Evolutionary conservation across 2,329 filamentous ascomycete genomes (phyloP).

Genomic region (Cladosporium sp.): DNA sequence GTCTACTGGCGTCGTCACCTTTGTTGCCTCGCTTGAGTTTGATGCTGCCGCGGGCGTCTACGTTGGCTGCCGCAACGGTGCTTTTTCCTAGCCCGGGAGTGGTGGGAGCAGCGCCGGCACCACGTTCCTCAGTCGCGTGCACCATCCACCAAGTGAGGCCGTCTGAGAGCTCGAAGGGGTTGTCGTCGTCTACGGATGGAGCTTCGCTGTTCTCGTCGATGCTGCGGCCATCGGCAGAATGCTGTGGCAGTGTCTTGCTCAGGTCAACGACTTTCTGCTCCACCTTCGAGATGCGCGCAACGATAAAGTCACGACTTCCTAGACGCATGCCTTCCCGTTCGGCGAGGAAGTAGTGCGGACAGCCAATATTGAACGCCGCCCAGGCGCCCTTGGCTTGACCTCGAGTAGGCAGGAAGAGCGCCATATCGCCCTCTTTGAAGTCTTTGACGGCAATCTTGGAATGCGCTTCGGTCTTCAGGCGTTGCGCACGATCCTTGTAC

Average conservation of each 20-base stretch:
- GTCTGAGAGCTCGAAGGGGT: slow-evolving; percentile 93
- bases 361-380: slow-evolving; percentile 97
- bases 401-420: slow-evolving; percentile 86
- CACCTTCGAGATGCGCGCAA: slow-evolving; percentile 84
- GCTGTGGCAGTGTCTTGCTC: slow-evolving; percentile 56
- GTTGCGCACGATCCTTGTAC: slow-evolving; percentile 82
- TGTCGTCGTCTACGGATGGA: slow-evolving; percentile 73
- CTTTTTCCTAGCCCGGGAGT: slow-evolving; percentile 88
- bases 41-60: slow-evolving; percentile 73
- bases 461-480: slow-evolving; percentile 76
- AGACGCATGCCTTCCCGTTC: slow-evolving; percentile 88
- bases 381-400: slow-evolving; percentile 93
- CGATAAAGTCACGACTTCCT: slow-evolving; percentile 85
- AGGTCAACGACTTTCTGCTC: slow-evolving; percentile 92
- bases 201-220: slow-evolving; percentile 50
- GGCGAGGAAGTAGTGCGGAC: slow-evolving; percentile 92
- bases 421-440: slow-evolving; percentile 95
- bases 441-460: slow-evolving; percentile 94
- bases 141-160: slow-evolving; percentile 94
- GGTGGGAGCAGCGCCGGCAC: slow-evolving; percentile 64
- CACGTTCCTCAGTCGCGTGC: slow-evolving; percentile 86
- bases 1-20: slow-evolving; percentile 43
- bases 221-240: slow-evolving; percentile 33
- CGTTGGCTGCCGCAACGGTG: slow-evolving; percentile 80
- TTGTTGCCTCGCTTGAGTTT: slow-evolving; percentile 41